Percentiles rank a stretch among this genome's conserved stretches.
phyloP scores from a whole-genome alignment of 179 eudicot species.

The Kewa caespitosa region DNA sequence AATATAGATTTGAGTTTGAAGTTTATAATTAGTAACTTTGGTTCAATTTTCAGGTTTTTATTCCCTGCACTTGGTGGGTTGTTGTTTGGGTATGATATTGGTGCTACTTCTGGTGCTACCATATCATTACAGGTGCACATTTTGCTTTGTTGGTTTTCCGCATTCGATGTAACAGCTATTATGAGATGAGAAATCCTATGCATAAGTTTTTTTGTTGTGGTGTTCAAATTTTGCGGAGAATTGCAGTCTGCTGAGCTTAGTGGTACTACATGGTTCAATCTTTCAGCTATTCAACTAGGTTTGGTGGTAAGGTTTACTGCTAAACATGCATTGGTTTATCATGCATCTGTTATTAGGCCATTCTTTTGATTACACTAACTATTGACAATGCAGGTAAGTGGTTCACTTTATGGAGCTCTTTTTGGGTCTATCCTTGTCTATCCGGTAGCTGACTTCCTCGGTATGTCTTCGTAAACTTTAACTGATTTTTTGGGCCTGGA shows the following conservation, averaged over 20 bases:
- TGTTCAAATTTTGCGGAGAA: slow-evolving; percentile 14
- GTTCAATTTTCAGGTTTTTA: slow-evolving; percentile 59
- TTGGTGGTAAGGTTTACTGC: slow-evolving; percentile 68
- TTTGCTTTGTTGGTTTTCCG: background rate
- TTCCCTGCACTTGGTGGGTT: slow-evolving; percentile 97
- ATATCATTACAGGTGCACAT: slow-evolving; percentile 79
- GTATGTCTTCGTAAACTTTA: slow-evolving; percentile 34
- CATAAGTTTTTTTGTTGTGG: slow-evolving; percentile 3
- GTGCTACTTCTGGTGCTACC: slow-evolving; percentile 98
- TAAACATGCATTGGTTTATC: background rate
- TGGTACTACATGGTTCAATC: slow-evolving; percentile 92
- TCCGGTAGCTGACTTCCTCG: slow-evolving; percentile 92
- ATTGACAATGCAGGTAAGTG: slow-evolving; percentile 68
- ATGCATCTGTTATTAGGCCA: slow-evolving; percentile 7
- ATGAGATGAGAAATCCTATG: background rate
- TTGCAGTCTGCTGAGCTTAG: slow-evolving; percentile 95
- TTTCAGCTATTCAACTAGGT: slow-evolving; percentile 86
- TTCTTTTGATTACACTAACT: slow-evolving; percentile 11
- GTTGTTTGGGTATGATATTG: slow-evolving; percentile 95
- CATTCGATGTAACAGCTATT: background rate
- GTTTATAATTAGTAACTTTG: background rate
- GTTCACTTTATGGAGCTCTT: slow-evolving; percentile 99
- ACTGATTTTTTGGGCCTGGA: slow-evolving; percentile 12
- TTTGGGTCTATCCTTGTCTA: slow-evolving; percentile 78
- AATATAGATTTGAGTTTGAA: no score